Base-by-base conservation (phyloP, 2,329 filamentous ascomycete species). In the Calonectria hawksworthii region DNA sequence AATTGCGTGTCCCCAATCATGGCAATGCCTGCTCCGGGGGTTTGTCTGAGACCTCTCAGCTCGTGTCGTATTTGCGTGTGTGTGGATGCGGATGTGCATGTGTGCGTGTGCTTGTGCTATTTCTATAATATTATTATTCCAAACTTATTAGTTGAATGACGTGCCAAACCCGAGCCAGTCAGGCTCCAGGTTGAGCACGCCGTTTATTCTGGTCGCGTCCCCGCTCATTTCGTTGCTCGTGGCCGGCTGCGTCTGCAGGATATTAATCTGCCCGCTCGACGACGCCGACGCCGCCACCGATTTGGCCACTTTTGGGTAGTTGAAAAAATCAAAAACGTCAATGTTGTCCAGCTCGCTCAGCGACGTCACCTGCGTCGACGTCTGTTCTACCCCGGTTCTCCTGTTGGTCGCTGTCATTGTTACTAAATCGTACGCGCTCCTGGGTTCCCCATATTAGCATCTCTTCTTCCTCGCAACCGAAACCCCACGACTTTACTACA, bases 281-380 rank as follows among this genome's bases (percentile, higher is more conserved):
- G 72, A 70, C 13, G 77, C 63, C 0, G 72, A 69, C 16, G 77
- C 72, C 10, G 77, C 63, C 6, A 64, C 74, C 18, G 79, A 72
- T 36, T 82, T 79, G 1, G 80, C 70, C 1, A 85, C 72, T 23
- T 84, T 85, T 16, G 86, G 86, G 52, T 85, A 86, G 30, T 87
- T 87, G 79, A 88, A 88, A 72, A 88, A 88, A 75, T 87, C 86
- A 56, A 88, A 88, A 4, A 88, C 82, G 32, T 88, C 86, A 26
- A 88, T 86, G 56, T 84, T 85, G 73, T 88, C 86, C 3, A 88
- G 80, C 71, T 88, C 86, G 74, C 80, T 83, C 6, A 86, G 80
- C 0, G 86, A 84, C 5, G 85, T 84, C 2, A 82, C 77, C 52
- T 86, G 85, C 0, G 85, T 85, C 21, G 85, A 85, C 6, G 84